Conservation (phyloP, 164 flowering plant genomes). For the Pachysandra terminalis region DNA sequence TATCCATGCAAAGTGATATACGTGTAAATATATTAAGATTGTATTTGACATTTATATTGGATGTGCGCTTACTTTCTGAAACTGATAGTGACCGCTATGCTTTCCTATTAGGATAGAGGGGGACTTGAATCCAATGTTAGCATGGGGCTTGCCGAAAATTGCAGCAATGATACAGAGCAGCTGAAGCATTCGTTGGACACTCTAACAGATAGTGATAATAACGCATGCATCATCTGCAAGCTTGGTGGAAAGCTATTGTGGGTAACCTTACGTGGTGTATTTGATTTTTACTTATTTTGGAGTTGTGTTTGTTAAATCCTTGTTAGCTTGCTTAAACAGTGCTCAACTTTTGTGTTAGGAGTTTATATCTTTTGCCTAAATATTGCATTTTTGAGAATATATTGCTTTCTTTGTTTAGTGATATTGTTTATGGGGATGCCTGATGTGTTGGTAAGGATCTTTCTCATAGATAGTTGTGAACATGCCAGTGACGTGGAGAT, state of each 20-base stretch:
- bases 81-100: slow-evolving; percentile 7
- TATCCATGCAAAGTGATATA: neutral
- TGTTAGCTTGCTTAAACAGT: neutral
- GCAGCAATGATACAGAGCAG: slow-evolving; percentile 1
- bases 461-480: neutral
- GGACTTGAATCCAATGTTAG: slow-evolving; percentile 17
- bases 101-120: slow-evolving; percentile 46
- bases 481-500: too few species aligned
- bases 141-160: slow-evolving; percentile 19
- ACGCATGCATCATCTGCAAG: slow-evolving; percentile 43
- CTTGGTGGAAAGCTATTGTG: slow-evolving; percentile 60
- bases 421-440: neutral
- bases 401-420: neutral
- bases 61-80: slow-evolving; percentile 4
- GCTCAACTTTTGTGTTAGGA: neutral
- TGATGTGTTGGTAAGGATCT: neutral
- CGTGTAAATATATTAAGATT: neutral
- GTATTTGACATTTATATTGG: neutral
- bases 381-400: neutral
- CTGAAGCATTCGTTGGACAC: slow-evolving; percentile 10
- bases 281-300: neutral
- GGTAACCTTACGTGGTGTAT: slow-evolving; percentile 20
- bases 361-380: too few species aligned
- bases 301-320: neutral
- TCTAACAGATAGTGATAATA: slow-evolving; percentile 16